Evolutionary conservation across 2,329 filamentous ascomycete genomes (phyloP).

Genomic region (Monilinia fructigena): DNA sequence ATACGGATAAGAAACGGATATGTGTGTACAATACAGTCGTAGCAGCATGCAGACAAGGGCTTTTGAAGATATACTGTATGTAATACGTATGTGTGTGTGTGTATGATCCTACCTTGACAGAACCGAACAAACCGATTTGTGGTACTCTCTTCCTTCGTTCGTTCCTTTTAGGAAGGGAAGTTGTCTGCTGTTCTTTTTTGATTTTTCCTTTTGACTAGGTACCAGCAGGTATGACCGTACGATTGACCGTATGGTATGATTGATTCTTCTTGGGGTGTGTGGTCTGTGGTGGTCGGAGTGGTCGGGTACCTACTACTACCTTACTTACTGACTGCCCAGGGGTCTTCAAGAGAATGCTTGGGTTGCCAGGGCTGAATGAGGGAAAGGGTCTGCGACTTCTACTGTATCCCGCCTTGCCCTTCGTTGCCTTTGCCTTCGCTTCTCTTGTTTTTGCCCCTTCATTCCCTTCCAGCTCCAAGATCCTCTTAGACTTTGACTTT

Average conservation of each 20-base stretch:
- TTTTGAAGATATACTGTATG: background rate
- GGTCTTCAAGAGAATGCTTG: background rate
- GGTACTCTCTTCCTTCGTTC: background rate
- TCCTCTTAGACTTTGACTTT: too few species aligned
- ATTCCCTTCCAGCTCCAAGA: too few species aligned
- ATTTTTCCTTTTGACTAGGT: background rate
- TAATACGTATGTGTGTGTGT: too few species aligned
- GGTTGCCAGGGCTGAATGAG: background rate
- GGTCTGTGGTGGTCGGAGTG: background rate
- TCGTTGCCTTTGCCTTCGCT: too few species aligned
- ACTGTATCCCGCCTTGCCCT: too few species aligned
- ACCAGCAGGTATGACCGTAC: background rate
- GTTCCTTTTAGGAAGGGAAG: background rate
- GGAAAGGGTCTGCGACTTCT: background rate
- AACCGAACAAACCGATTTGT: background rate
- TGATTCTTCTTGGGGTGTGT: slow-evolving; percentile 1
- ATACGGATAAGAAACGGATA: background rate
- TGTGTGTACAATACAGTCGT: too few species aligned
- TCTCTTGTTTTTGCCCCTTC: too few species aligned
- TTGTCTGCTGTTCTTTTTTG: background rate
- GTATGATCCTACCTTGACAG: slow-evolving; percentile 8
- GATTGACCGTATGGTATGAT: too few species aligned
- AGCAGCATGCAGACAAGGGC: background rate
- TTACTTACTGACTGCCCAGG: too few species aligned
- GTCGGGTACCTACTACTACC: background rate